A percentile compares a stretch with the other conserved stretches of the same genome.
phyloP scores from a whole-genome alignment of 192 early-diverging fungal genomes.

The Funneliformis geosporum region DNA sequence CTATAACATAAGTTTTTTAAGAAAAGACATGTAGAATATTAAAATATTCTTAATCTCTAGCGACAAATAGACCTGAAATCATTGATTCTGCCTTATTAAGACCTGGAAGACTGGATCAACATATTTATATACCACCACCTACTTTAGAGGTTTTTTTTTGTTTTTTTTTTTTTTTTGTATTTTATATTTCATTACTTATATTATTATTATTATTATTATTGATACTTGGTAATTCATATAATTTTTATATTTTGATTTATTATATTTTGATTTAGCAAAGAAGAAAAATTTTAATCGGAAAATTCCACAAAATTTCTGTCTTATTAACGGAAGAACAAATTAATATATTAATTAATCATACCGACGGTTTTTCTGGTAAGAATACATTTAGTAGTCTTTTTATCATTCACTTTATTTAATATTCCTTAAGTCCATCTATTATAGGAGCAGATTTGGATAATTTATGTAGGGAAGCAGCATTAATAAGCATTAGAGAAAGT shows the following conservation, averaged over 20 bases:
- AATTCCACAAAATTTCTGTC: constrained; percentile 56
- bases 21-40: background rate
- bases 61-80: constrained; percentile 71
- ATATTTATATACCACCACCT: constrained; percentile 66
- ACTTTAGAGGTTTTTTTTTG: constrained; percentile 45
- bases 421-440: background rate
- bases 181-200: too few species aligned
- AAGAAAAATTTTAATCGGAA: constrained; percentile 56
- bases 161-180: background rate
- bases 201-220: too few species aligned
- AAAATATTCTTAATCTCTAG: constrained; percentile 52
- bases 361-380: constrained; percentile 64
- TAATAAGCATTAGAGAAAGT: constrained; percentile 63
- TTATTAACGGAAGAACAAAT: constrained; percentile 49
- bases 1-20: background rate
- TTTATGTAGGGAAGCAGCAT: constrained; percentile 79
- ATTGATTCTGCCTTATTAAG: constrained; percentile 83
- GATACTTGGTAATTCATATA: too few species aligned
- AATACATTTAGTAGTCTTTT: background rate
- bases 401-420: background rate
- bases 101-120: constrained; percentile 83
- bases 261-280: constrained; percentile 48
- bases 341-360: constrained; percentile 45
- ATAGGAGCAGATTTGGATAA: constrained; percentile 82
- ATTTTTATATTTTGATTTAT: background rate